Percentiles rank a stretch among this genome's conserved stretches.
phyloP scores from a whole-genome alignment of 75 land plant species.

The Gnetum montanum region DNA sequence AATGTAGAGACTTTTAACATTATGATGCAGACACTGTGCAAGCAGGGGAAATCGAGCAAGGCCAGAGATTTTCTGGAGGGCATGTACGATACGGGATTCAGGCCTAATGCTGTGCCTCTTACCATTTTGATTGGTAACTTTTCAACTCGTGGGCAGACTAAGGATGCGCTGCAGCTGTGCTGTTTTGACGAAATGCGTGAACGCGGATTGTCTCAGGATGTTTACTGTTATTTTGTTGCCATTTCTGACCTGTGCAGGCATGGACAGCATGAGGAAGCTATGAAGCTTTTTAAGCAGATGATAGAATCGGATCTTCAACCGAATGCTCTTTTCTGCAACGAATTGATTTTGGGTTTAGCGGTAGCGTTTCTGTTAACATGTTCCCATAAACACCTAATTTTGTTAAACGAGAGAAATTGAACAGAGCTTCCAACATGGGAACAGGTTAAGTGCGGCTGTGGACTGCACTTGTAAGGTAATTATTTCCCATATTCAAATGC shows the following conservation, averaged over 20 bases:
- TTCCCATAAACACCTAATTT: no score
- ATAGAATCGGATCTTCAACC: constrained; percentile 23
- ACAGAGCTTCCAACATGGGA: no score
- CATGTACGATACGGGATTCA: constrained; percentile 33
- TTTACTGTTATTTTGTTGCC: constrained; percentile 45
- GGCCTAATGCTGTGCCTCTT: constrained; percentile 35
- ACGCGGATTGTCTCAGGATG: constrained; percentile 33
- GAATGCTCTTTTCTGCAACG: constrained; percentile 31
- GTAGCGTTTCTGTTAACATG: no score
- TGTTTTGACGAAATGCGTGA: constrained; percentile 19
- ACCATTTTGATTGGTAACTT: constrained; percentile 42
- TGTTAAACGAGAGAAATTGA: no score
- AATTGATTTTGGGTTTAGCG: no score
- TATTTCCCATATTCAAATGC: no score
- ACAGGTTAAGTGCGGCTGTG: no score
- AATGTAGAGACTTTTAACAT: constrained; percentile 30
- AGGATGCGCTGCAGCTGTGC: constrained; percentile 16
- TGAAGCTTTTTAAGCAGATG: constrained; percentile 27
- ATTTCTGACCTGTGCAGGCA: constrained; percentile 44
- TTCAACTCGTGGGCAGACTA: constrained; percentile 26
- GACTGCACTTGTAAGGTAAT: no score
- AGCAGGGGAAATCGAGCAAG: constrained; percentile 45
- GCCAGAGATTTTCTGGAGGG: constrained; percentile 23
- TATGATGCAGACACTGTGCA: constrained; percentile 43
- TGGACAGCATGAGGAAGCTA: constrained; percentile 36